Percentiles rank a stretch among this genome's conserved stretches.
phyloP scores from a whole-genome alignment of 495 filamentous ascomycete genomes.

The Penicillium parvum region DNA sequence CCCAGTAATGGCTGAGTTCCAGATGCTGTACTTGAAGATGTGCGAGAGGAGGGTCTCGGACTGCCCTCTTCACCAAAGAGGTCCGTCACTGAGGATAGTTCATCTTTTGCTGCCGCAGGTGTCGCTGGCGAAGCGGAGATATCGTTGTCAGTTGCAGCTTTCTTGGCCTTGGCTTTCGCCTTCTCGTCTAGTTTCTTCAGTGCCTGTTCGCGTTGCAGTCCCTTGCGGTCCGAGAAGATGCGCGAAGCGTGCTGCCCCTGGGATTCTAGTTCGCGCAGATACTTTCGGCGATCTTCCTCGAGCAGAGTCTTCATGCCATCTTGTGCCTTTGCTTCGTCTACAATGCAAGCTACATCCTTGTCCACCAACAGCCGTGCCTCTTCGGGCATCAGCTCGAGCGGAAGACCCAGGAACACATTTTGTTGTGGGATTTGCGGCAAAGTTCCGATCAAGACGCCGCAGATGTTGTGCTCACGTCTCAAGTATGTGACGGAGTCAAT shows the following conservation, averaged over 20 bases:
- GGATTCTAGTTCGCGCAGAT: conserved; percentile 41
- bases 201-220: conserved; percentile 34
- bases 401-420: conserved; percentile 88
- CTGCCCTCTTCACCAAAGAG: conserved; percentile 38
- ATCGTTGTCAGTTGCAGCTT: conserved; percentile 19
- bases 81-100: conserved; percentile 22
- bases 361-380: conserved; percentile 83
- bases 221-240: conserved; percentile 35
- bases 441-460: conserved; percentile 79
- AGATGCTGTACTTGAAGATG: too few relatives aligned
- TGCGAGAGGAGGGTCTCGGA: conserved; percentile 17
- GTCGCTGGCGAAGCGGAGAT: conserved; percentile 7
- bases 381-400: conserved; percentile 84
- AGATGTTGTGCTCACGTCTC: conserved; percentile 77
- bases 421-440: conserved; percentile 90
- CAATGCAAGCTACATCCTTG: conserved; percentile 70
- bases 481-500: conserved; percentile 75
- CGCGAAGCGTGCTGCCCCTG: conserved; percentile 44
- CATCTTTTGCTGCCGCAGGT: conserved; percentile 3
- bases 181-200: conserved; percentile 42
- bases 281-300: conserved; percentile 47
- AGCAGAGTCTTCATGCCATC: conserved; percentile 54
- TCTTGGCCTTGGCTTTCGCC: conserved; percentile 28
- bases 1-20: too few relatives aligned
- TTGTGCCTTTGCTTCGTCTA: conserved; percentile 70